A percentile compares a stretch with the other conserved stretches of the same genome.
Evolutionary conservation across 1,284 basidiomycete genomes (phyloP).

Genomic region (Prillingera fragicola): DNA sequence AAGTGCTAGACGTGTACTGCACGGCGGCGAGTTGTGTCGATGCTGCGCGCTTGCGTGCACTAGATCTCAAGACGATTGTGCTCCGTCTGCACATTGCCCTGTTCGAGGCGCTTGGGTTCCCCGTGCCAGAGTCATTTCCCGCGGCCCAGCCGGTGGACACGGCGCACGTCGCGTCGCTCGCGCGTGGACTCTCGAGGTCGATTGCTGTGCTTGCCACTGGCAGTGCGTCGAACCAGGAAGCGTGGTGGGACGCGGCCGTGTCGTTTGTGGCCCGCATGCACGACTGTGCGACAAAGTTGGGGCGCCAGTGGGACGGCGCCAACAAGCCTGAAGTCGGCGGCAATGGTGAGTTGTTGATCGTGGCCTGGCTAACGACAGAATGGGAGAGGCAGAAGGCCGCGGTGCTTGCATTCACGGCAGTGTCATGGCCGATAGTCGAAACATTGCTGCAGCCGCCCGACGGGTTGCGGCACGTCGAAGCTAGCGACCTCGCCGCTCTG

Average conservation of each 20-base stretch:
- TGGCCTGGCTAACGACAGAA: conserved; percentile 3
- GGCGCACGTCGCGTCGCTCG: background rate
- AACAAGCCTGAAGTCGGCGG: conserved; percentile 1
- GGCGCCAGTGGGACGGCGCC: conserved; percentile 4
- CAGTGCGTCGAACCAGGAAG: conserved; percentile 9
- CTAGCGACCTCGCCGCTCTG: conserved; percentile 9
- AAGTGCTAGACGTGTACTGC: conserved; percentile 12
- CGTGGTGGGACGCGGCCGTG: conserved; percentile 18
- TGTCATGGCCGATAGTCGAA: conserved; percentile 20
- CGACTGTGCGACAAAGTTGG: conserved; percentile 4
- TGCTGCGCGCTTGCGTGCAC: conserved; percentile 12
- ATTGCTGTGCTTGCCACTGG: conserved; percentile 21
- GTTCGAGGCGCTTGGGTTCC: conserved; percentile 9
- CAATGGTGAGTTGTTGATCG: conserved; percentile 1
- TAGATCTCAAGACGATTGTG: conserved; percentile 17
- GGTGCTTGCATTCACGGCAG: conserved; percentile 20
- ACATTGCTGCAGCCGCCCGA: conserved; percentile 1
- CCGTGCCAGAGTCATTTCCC: background rate
- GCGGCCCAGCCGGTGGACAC: background rate
- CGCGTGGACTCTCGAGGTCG: conserved; percentile 15
- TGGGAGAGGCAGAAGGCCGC: conserved; percentile 25
- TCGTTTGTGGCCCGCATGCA: conserved; percentile 18
- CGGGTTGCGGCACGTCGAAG: too few species aligned
- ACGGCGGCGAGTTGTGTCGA: conserved; percentile 15
- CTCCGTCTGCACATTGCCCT: conserved; percentile 8